phyloP scores from a whole-genome alignment of 1,139 yeast species.

The Scheffersomyces quercinus region DNA sequence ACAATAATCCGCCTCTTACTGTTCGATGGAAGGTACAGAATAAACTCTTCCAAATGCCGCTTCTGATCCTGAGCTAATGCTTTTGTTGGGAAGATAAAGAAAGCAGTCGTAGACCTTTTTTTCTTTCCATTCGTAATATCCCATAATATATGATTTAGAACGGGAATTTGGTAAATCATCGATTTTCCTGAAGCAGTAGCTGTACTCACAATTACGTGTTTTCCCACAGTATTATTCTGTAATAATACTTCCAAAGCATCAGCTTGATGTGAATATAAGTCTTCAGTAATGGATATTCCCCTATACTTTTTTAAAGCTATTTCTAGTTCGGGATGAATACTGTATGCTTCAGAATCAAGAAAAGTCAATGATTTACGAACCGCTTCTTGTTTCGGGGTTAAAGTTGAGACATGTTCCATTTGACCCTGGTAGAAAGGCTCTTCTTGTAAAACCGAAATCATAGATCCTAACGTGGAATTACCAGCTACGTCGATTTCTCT shows the following conservation, averaged over 20 bases:
- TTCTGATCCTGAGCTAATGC: constrained; percentile 97
- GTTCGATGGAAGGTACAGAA: constrained; percentile 43
- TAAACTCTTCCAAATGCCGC: constrained; percentile 66
- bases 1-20: constrained; percentile 43
- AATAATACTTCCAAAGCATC: constrained; percentile 65
- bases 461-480: constrained; percentile 27
- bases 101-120: constrained; percentile 53
- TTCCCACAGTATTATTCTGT: constrained; percentile 32
- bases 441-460: constrained; percentile 49
- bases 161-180: constrained; percentile 85
- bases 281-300: constrained; percentile 43
- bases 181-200: constrained; percentile 97
- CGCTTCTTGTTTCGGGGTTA: constrained; percentile 25
- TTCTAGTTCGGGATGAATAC: constrained; percentile 45
- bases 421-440: constrained; percentile 59
- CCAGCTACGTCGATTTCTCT: constrained; percentile 4
- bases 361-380: constrained; percentile 25
- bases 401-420: constrained; percentile 42
- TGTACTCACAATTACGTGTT: constrained; percentile 81
- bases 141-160: constrained; percentile 58
- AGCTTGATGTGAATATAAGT: constrained; percentile 79
- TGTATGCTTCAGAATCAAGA: constrained; percentile 34
- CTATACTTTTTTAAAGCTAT: constrained; percentile 52
- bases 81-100: constrained; percentile 93
- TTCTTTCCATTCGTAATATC: constrained; percentile 23